These are phyloP conservation scores for Moniliella sp. DNA, from an alignment of 1,284 basidiomycete genomes.

Conservation along the genomic window DNA sequence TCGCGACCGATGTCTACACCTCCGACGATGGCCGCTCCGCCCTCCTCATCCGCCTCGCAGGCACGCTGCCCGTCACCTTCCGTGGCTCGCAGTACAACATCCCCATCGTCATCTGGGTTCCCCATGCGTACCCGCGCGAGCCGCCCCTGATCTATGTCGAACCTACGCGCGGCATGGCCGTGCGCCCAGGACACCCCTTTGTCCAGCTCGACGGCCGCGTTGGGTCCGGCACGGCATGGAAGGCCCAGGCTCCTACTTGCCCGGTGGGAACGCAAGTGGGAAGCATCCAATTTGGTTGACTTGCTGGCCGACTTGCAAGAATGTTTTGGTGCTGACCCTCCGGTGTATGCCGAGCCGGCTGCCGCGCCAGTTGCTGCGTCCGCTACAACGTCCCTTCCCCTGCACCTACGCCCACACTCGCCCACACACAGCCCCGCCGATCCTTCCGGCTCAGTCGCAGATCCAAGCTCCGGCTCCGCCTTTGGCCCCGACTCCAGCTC, in stretches of 20 bases:
- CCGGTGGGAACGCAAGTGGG: slow-evolving; percentile 60
- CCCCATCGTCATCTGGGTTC: slow-evolving; percentile 61
- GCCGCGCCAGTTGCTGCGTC: slow-evolving; percentile 37
- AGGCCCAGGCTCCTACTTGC: slow-evolving; percentile 46
- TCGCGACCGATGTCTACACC: slow-evolving; percentile 79
- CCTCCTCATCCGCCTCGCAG: slow-evolving; percentile 67
- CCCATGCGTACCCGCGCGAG: slow-evolving; percentile 34
- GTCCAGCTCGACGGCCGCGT: slow-evolving; percentile 68
- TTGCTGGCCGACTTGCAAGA: slow-evolving; percentile 53
- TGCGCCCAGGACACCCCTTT: slow-evolving; percentile 47
- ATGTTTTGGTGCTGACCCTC: slow-evolving; percentile 62
- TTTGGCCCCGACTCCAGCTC: not conserved
- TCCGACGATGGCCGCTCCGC: slow-evolving; percentile 84
- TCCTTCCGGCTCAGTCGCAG: slow-evolving; percentile 4
- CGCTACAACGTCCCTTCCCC: not conserved
- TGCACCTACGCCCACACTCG: slow-evolving; percentile 5
- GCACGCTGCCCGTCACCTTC: slow-evolving; percentile 68
- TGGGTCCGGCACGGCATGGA: slow-evolving; percentile 1
- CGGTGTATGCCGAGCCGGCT: slow-evolving; percentile 57
- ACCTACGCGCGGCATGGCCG: slow-evolving; percentile 75
- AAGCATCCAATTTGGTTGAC: slow-evolving; percentile 50
- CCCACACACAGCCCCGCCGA: slow-evolving; percentile 2
- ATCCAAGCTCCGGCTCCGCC: slow-evolving; percentile 27
- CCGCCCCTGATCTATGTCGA: slow-evolving; percentile 81
- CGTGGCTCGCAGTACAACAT: slow-evolving; percentile 68